Percentiles rank a stretch among this genome's conserved stretches.
Conservation (phyloP, 2,329 filamentous ascomycete genomes). For the Pseudomassariella vexata region DNA sequence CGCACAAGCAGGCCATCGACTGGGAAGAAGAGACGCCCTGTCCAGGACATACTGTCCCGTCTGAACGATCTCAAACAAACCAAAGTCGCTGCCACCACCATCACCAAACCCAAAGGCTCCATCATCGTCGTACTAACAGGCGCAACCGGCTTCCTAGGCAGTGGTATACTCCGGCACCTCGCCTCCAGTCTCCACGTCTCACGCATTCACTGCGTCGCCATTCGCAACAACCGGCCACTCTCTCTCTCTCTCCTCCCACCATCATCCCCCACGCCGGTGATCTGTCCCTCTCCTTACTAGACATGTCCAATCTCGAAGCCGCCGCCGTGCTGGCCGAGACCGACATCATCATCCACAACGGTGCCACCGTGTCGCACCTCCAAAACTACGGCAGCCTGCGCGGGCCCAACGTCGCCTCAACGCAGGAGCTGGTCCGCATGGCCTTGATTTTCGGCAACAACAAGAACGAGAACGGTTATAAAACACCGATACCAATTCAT, state of each 20-base stretch:
- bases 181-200: conserved; percentile 21
- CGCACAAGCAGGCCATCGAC: conserved; percentile 19
- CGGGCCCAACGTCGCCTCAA: conserved; percentile 26
- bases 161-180: conserved; percentile 5
- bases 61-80: too few relatives aligned
- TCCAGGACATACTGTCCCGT: too few relatives aligned
- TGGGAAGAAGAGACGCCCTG: conserved; percentile 37
- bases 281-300: conserved; percentile 27
- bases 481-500: conserved; percentile 24
- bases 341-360: conserved; percentile 46
- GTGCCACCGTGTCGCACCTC: conserved; percentile 30
- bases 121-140: too few relatives aligned
- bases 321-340: conserved; percentile 20
- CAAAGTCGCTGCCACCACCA: too few relatives aligned
- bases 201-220: conserved; percentile 37
- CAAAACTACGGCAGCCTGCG: conserved; percentile 29
- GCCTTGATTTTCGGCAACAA: too few relatives aligned
- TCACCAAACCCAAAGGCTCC: too few relatives aligned
- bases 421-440: conserved; percentile 15
- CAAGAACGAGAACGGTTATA: too few relatives aligned
- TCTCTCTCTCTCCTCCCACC: too few relatives aligned
- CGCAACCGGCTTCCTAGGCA: conserved; percentile 4
- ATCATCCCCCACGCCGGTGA: conserved; percentile 29
- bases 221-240: too few relatives aligned
- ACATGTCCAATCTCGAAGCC: conserved; percentile 26